Evolutionary conservation across 164 flowering plant genomes (phyloP).

Genomic region (Cinnamomum chago): DNA sequence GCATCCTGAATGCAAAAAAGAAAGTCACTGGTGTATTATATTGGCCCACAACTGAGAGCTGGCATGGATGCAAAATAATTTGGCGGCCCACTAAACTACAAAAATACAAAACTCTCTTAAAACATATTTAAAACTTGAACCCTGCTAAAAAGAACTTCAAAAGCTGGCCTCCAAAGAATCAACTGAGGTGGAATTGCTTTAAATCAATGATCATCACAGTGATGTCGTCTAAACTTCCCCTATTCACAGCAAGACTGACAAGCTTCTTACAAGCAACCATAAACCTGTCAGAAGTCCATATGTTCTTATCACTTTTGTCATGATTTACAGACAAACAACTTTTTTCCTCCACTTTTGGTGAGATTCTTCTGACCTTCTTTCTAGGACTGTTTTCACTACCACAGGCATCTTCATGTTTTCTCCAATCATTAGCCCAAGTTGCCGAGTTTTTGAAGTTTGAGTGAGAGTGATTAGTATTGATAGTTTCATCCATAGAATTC

Average conservation of each 20-base stretch:
- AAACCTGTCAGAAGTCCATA: conserved; percentile 24
- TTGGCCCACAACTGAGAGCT: no score
- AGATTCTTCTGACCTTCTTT: conserved; percentile 10
- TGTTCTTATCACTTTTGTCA: conserved; percentile 13
- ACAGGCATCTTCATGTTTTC: conserved; percentile 9
- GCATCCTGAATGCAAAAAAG: background rate
- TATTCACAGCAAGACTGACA: conserved; percentile 47
- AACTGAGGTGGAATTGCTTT: conserved; percentile 32
- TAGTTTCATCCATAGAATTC: background rate
- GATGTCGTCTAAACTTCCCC: conserved; percentile 78
- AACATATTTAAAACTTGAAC: background rate
- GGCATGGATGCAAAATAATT: background rate
- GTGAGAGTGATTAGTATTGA: no score
- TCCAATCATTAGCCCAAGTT: no score
- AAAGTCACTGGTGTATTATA: no score
- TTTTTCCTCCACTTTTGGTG: conserved; percentile 9
- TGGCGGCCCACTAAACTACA: background rate
- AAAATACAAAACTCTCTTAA: no score
- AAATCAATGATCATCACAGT: conserved; percentile 82
- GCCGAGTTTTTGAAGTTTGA: no score
- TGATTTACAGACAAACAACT: conserved; percentile 1
- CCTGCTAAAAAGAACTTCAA: background rate
- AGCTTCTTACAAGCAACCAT: conserved; percentile 66
- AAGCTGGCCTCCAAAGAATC: background rate
- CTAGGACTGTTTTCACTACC: conserved; percentile 21